Evolutionary conservation across 768 basidiomycete genomes (phyloP), one percentile per base, ranked within the genome.

Genomic region (Leccinellum rugosiceps): DNA sequence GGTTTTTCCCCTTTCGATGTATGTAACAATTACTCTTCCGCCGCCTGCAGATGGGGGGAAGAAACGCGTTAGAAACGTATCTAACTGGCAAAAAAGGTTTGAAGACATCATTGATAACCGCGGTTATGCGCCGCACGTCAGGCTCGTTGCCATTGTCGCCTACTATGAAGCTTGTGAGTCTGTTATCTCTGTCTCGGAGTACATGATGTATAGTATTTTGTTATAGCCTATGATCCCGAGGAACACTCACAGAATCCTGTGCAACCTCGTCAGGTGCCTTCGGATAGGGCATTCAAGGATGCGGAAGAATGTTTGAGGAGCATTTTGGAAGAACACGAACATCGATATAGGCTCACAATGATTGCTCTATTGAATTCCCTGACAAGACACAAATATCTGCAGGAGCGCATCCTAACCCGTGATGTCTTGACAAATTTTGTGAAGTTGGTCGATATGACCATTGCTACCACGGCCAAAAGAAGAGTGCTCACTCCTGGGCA

Each of bases 81-180:
- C 26, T 2, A 1, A 32, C 34, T 65, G 66, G 66, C 31, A 41
- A 44, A 7, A 21, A 0, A 31, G 55, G 43, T 58, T 67, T 17
- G 47, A 8, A 25, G 30, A 9, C 2, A 55, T 63, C 46, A 60
- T 68, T 6, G 14, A 52, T 0, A 45, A 50, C 25, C 23, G 1
- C 10, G 6, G 58, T 8, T 55, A 58, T 21, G 50, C 58, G 13
- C 23, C 58, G 5, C 58, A 68, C 7, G 52, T 68, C 2, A 58
- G 57, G 52, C 61, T 67, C 6, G 66, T 65, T 10, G 32, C 63
- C 5, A 58, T 67, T 11, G 58, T 67, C 1, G 66, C 66, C 17
- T 67, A 66, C 45, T 61, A 56, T 13, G 66, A 67, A 38, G 58
- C 47, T 7, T 49, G 66, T 68, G n/a, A 44, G 66, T 46, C n/a